A percentile compares a stretch with the other conserved stretches of the same genome.
These are phyloP conservation scores for Thermomyces lanuginosus DNA, from an alignment of 2,329 filamentous ascomycete genomes.

Conservation along the genomic window DNA sequence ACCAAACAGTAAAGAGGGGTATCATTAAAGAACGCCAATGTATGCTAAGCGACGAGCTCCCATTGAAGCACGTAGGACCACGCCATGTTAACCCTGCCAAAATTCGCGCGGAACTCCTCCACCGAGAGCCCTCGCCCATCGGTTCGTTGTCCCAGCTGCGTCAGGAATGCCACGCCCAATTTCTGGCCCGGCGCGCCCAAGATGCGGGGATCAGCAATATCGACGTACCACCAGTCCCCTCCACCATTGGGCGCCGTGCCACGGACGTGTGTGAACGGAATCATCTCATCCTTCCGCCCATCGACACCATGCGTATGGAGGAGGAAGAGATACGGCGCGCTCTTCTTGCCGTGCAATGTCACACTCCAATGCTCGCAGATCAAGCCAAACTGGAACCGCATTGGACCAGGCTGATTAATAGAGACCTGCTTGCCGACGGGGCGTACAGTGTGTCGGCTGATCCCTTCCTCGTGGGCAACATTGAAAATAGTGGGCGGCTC, in stretches of 20 bases:
- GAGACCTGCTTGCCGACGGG: constrained; percentile 46
- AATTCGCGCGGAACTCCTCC: constrained; percentile 32
- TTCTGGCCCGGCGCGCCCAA: constrained; percentile 55
- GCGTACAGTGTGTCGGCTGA: constrained; percentile 42
- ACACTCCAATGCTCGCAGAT: constrained; percentile 70
- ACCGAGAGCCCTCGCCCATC: constrained; percentile 38
- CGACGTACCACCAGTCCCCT: constrained; percentile 65
- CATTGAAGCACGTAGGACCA: constrained; percentile 39
- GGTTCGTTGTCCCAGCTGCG: constrained; percentile 31
- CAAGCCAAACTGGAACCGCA: constrained; percentile 68
- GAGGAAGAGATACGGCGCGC: constrained; percentile 52
- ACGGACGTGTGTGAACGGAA: constrained; percentile 45
- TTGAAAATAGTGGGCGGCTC: constrained; percentile 33
- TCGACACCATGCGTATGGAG: constrained; percentile 50
- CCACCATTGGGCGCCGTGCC: constrained; percentile 38
- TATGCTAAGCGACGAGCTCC: constrained; percentile 29
- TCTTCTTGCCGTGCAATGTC: constrained; percentile 45
- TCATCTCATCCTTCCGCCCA: constrained; percentile 48
- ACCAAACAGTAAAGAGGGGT: no score
- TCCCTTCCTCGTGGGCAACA: constrained; percentile 30
- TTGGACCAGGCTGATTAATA: constrained; percentile 38
- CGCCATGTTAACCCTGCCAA: constrained; percentile 31
- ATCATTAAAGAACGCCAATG: no score
- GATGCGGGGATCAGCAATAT: constrained; percentile 46
- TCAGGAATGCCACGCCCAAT: constrained; percentile 48